Evolutionary conservation across 495 filamentous ascomycete species (phyloP), one percentile per base, ranked within the genome.

Genomic region (Copromyces sp.): DNA sequence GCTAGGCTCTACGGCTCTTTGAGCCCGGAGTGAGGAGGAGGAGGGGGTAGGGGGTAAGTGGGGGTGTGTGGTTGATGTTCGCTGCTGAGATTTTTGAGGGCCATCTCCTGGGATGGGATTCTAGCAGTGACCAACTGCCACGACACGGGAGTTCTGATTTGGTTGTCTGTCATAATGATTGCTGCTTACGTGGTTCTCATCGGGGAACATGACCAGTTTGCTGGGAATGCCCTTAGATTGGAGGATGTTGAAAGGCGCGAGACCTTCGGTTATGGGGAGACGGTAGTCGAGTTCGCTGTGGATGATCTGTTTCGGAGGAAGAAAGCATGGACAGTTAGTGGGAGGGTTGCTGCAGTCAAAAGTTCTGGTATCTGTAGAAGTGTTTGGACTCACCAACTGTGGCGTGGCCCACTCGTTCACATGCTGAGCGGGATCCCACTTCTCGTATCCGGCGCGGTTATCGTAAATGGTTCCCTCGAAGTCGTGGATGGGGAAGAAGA

Each of bases 271-370:
- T 53, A 97, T 90, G 0, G 94, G 92, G 40, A 98, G 82, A 17
- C 95, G 88, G 79, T 97, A 98, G 80, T 98, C 95, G 24, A 97
- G 86, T 77, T 95, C 94, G 78, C 89, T 94, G 82, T 98, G 95
- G 71, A 98, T 94, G 74, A 97, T 87, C 77, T 87, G 72, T 72
- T 70, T 29, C 45, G 39, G 6, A 78, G 65, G 29, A 69, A 42
- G 39, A 39, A 39, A 2, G 42, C 3, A 20, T 17, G 16, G 2
- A 9, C 35, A 9, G 24, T 68, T 35, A 70, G 70, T 68, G 17
- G 6, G 37, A 24, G 9, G 20, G n/a, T n/a, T 8, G 6, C 38
- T 32, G 37, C 17, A 53, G 39, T 9, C 8, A 2, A 37, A 12
- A 53, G 6, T 53, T 20, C 0, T 20, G 41, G 14, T 70, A 9